Base-by-base conservation (phyloP, 169 alveolate species). In the Cryptosporidium bovis region DNA sequence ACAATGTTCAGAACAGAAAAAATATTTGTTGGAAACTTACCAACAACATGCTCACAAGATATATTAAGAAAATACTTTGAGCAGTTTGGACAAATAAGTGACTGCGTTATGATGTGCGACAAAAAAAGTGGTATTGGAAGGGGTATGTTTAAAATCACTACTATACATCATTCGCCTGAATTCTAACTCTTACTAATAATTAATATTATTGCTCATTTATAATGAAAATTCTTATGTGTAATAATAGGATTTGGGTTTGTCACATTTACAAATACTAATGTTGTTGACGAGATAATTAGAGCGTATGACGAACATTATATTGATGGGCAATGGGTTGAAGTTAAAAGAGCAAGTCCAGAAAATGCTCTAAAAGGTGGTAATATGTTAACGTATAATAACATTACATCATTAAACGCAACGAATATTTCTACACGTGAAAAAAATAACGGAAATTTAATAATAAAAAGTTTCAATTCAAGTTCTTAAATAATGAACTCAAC, bases 21-120 rank as follows among this genome's bases (percentile, higher is more conserved):
- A 40, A 93, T 96, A 27, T 97, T 97, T 90, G 97, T 96, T 33
- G 98, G 99, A 27, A 98, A 98, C 46, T 92, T 97, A 27, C 90
- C 87, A 44, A 77, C 87, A 40, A 77, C 87, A 6, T 77, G 87
- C 56, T 44, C 92, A 90, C 94, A 92, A 69, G 95, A 95, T 71
- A 92, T 97, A 51, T 90, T 77, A 12, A 56, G 87, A 46, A 93
- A 93, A 15, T 96, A 91, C 83, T 96, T 96, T 90, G 90, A 66
- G 20, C 90, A 92, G 65, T 97, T 83, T 83, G 99, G 99, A 12
- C 93, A 91, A 7, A 94, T 97, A 15, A 94, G 92, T 68, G 97
- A 93, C 65, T 77, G 95, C 58, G 93, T 94, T 66, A 94, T 95
- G 82, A 92, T 93, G 91, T 84, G 90, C n/a, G 98, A 96, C 90